Conservation (phyloP, 2,329 filamentous ascomycete genomes). For the Zasmidium citrigriseum region DNA sequence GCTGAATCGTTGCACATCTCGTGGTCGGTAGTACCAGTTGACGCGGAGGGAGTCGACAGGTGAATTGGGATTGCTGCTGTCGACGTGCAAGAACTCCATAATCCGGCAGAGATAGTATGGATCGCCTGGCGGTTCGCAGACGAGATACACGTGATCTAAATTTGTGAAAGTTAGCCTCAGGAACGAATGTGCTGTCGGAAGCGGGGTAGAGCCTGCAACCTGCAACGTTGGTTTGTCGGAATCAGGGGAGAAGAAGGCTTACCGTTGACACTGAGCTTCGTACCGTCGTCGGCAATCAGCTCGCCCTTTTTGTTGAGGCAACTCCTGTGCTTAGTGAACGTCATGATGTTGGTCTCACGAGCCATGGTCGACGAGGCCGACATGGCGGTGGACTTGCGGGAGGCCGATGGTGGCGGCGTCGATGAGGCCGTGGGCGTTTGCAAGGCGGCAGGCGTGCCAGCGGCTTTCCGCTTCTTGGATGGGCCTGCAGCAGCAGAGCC, state of each 20-base stretch:
- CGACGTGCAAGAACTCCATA: conserved; percentile 92
- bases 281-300: conserved; percentile 88
- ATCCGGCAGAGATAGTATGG: conserved; percentile 97
- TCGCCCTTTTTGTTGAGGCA: conserved; percentile 70
- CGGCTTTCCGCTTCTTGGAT: conserved; percentile 85
- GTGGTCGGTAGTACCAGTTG: conserved; percentile 98
- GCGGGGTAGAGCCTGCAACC: conserved; percentile 27
- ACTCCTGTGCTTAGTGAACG: conserved; percentile 72
- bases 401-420: conserved; percentile 25
- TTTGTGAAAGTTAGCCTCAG: conserved; percentile 39
- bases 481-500: conserved; percentile 47
- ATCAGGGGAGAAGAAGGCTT: conserved; percentile 41
- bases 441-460: conserved; percentile 39
- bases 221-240: conserved; percentile 11
- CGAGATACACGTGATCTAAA: conserved; percentile 87
- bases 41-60: conserved; percentile 85
- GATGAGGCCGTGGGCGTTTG: conserved; percentile 24
- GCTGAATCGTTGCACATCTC: conserved; percentile 90
- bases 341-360: conserved; percentile 82
- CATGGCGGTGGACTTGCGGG: conserved; percentile 36
- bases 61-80: conserved; percentile 67
- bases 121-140: conserved; percentile 96
- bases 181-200: conserved; percentile 11
- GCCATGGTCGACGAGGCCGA: conserved; percentile 40
- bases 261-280: conserved; percentile 82